Conservation (phyloP, 2,329 filamentous ascomycete species). For the Pyrenophora tritici-repentis region DNA sequence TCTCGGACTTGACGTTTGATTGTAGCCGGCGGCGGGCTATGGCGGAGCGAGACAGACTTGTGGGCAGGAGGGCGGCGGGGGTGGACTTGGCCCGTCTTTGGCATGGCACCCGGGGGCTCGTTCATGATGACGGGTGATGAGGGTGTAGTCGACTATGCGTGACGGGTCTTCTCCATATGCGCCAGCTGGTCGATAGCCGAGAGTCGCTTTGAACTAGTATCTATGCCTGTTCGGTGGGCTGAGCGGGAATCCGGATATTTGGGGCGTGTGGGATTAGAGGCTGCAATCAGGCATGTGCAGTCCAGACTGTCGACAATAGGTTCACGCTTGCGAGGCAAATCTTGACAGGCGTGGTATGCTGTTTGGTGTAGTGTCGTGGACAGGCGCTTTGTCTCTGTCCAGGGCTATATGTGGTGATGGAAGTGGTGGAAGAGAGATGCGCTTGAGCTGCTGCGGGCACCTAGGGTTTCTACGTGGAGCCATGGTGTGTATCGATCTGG, state of each 20-base stretch:
- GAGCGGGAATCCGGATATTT: background rate
- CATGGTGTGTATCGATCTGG: constrained; percentile 24
- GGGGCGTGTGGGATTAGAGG: background rate
- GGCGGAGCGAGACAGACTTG: constrained; percentile 54
- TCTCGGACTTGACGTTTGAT: constrained; percentile 2
- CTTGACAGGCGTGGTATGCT: background rate
- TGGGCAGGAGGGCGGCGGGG: constrained; percentile 53
- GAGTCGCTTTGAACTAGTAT: background rate
- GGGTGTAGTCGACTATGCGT: constrained; percentile 12
- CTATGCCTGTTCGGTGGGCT: background rate
- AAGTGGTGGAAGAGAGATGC: background rate
- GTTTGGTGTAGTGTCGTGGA: no score
- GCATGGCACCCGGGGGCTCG: constrained; percentile 25
- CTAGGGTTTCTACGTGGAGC: constrained; percentile 3
- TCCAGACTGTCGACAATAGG: background rate
- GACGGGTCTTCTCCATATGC: constrained; percentile 22
- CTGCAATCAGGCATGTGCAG: background rate
- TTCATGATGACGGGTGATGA: constrained; percentile 25
- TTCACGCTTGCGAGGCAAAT: background rate
- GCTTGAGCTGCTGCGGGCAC: background rate
- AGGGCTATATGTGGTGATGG: background rate
- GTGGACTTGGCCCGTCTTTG: constrained; percentile 23
- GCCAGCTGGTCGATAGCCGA: constrained; percentile 7
- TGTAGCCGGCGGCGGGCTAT: constrained; percentile 37
- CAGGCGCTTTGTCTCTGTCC: no score